phyloP scores from a whole-genome alignment of 768 basidiomycete species.

The Sporobolomyces roseus region DNA sequence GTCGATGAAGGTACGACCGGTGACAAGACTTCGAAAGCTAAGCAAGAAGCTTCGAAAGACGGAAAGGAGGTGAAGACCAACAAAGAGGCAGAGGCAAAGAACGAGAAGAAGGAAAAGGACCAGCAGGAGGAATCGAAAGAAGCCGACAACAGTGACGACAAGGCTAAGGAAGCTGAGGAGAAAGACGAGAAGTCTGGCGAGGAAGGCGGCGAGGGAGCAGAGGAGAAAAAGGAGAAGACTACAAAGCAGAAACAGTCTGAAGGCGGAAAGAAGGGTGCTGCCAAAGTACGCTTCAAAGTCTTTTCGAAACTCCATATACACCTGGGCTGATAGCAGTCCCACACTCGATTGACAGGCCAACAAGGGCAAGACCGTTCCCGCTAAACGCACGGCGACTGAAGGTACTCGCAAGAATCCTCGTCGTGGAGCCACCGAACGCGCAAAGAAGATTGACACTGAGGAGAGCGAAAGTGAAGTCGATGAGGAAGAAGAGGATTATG shows the following conservation, averaged over 20 bases:
- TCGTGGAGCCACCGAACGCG: slow-evolving; percentile 4
- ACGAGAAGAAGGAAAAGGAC: slow-evolving; percentile 5
- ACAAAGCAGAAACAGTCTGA: slow-evolving; percentile 12
- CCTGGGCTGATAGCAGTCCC: accelerated
- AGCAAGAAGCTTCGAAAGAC: slow-evolving; percentile 18
- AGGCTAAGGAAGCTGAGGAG: background rate
- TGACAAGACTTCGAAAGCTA: slow-evolving; percentile 21
- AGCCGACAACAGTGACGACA: background rate
- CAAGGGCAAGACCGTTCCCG: slow-evolving; percentile 24
- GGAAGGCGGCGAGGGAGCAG: background rate
- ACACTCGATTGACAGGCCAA: slow-evolving; percentile 9
- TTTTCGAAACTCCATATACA: background rate
- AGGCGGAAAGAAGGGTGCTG: slow-evolving; percentile 35
- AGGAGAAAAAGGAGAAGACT: background rate
- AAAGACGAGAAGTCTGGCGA: background rate
- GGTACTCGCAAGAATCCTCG: slow-evolving; percentile 21
- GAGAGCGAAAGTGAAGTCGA: slow-evolving; percentile 14
- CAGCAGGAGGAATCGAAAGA: background rate
- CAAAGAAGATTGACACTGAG: slow-evolving; percentile 11
- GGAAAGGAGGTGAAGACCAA: slow-evolving; percentile 13
- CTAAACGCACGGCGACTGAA: slow-evolving; percentile 29
- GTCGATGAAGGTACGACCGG: slow-evolving; percentile 28
- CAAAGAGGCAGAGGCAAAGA: slow-evolving; percentile 13
- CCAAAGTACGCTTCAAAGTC: slow-evolving; percentile 8
- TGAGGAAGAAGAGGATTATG: slow-evolving; percentile 8